Percentiles rank a stretch among this genome's conserved stretches.
phyloP scores from a whole-genome alignment of 495 filamentous ascomycete species.

The Rhizodiscina lignyota region DNA sequence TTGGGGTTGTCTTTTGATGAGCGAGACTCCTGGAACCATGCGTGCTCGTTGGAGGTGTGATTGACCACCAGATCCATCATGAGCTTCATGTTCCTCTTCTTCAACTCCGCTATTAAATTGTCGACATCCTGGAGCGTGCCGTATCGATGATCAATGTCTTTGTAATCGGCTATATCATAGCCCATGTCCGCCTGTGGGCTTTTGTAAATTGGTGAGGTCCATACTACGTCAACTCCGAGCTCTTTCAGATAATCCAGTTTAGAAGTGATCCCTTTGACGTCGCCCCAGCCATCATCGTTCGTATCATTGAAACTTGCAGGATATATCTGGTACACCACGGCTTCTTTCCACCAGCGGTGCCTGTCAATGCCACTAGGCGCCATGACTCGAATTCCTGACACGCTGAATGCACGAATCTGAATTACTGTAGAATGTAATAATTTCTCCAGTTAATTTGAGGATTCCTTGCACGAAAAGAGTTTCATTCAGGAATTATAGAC shows the following conservation, averaged over 20 bases:
- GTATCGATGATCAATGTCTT: slow-evolving; percentile 31
- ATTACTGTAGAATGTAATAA: no score
- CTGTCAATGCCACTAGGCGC: no score
- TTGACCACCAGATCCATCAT: slow-evolving; percentile 44
- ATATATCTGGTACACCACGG: slow-evolving; percentile 24
- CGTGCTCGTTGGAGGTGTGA: slow-evolving; percentile 39
- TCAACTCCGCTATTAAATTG: slow-evolving; percentile 28
- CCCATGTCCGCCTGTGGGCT: slow-evolving; percentile 26
- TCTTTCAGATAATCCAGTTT: slow-evolving; percentile 24
- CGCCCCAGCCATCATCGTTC: slow-evolving; percentile 23
- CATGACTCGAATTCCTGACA: no score
- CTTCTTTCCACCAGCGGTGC: slow-evolving; percentile 30
- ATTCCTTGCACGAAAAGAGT: no score
- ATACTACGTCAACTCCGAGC: slow-evolving; percentile 22
- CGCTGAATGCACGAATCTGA: no score
- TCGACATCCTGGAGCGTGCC: slow-evolving; percentile 40
- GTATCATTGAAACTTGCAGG: slow-evolving; percentile 23
- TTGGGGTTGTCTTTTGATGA: slow-evolving; percentile 29
- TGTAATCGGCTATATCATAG: slow-evolving; percentile 24
- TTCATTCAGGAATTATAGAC: no score
- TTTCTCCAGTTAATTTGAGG: no score
- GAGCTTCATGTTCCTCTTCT: slow-evolving; percentile 33
- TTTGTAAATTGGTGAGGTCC: slow-evolving; percentile 24
- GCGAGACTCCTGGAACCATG: slow-evolving; percentile 38
- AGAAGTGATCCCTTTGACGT: slow-evolving; percentile 21